Evolutionary conservation across 805 yeast genomes (phyloP), one percentile per base, ranked within the genome.

Genomic region (Barnettozyma populi): DNA sequence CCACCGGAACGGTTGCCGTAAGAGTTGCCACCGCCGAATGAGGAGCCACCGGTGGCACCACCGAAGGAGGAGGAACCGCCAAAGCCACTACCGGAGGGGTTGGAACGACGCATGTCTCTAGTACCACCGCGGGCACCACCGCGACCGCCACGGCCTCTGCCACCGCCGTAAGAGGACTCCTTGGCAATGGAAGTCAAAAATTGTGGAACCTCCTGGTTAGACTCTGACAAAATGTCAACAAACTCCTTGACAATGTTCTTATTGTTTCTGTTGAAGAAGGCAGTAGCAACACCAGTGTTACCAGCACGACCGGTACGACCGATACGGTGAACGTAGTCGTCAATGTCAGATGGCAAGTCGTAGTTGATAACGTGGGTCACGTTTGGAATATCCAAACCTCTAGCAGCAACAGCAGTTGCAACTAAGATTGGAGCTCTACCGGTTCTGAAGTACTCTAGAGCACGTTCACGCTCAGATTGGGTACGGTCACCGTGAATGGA

Each of bases 261-360:
- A 81, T 90, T 94, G 68, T 85, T 86, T 75, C 98, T 86, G 85
- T 94, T 94, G 74, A 94, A 88, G 77, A 94, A 94, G 44, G 99
- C 96, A 57, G 97, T 90, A 56, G 99, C 97, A 61, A 87, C 78
- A 86, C 99, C 99, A 53, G 86, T 83, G 76, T 94, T 94, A 80
- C 99, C 99, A 63, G 99, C 99, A 83, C 99, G 94, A 74, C 99
- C 99, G 65, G 99, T 92, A 83, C 99, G 92, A 80, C 99, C 99
- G 67, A 94, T 92, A 77, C 99, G 87, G 77, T 92, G 99, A 52
- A 92, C 99, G 67, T 92, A 92, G 72, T 94, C 99, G 71, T 94
- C 99, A 63, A 92, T 86, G 70, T 94, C 98, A 66, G 84, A 76
- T 69, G 99, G 99, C 68, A 92, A 77, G 68, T 92, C 99, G 70